phyloP scores from a whole-genome alignment of 129 eudicot species.

The Helianthus tuberosus region DNA sequence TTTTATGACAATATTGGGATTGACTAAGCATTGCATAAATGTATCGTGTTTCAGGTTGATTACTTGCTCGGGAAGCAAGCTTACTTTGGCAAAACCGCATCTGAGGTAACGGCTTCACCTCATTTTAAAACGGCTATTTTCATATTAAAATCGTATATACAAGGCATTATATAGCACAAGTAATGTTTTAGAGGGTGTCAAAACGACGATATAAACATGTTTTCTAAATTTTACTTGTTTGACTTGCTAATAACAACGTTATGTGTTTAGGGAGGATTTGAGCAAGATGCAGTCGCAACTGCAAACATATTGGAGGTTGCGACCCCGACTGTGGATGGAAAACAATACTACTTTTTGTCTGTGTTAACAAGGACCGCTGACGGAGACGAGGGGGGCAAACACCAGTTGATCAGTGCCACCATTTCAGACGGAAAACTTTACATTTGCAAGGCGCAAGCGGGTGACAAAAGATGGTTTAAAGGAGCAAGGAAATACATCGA shows the following conservation, averaged over 20 bases:
- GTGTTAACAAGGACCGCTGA: conserved; percentile 96
- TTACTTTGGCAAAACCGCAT: conserved; percentile 88
- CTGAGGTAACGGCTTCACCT: conserved; percentile 66
- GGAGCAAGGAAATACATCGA: conserved; percentile 87
- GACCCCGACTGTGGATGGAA: conserved; percentile 65
- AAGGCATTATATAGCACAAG: not conserved
- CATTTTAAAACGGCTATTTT: not conserved
- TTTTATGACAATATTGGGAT: too few species aligned
- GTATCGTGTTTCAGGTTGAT: conserved; percentile 59
- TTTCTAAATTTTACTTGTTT: too few species aligned
- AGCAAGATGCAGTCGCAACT: conserved; percentile 79
- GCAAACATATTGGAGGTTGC: conserved; percentile 86
- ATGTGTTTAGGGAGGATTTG: conserved; percentile 86
- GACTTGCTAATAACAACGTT: not conserved
- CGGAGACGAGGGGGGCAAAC: conserved; percentile 98
- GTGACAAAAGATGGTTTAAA: conserved; percentile 97
- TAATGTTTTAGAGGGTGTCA: not conserved
- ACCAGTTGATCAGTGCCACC: conserved; percentile 70
- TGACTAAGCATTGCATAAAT: too few species aligned
- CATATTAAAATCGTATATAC: not conserved
- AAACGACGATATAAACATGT: not conserved
- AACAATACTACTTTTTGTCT: conserved; percentile 65
- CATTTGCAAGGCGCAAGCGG: conserved; percentile 95
- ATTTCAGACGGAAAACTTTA: conserved; percentile 74
- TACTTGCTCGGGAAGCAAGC: conserved; percentile 94